Conservation (phyloP, 1,139 yeast genomes). For the Protomyces inouyei region DNA sequence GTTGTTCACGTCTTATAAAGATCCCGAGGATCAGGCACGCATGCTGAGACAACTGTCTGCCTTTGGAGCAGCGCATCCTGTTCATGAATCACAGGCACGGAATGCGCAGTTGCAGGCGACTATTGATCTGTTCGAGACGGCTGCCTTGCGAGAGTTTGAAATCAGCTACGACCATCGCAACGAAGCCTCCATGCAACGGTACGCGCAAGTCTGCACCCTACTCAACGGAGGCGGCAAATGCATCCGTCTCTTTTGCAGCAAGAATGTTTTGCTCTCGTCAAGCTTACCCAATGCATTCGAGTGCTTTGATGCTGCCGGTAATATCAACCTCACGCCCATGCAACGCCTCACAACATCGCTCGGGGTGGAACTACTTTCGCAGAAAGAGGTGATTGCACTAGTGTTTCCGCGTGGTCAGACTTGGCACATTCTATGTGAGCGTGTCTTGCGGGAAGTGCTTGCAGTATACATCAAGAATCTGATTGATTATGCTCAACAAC, state of each 20-base stretch:
- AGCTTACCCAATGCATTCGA: conserved; percentile 37
- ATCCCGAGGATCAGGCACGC: conserved; percentile 35
- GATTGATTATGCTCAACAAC: conserved; percentile 36
- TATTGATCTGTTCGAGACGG: conserved; percentile 69
- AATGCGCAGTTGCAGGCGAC: conserved; percentile 52
- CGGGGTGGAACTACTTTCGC: conserved; percentile 41
- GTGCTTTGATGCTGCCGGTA: conserved; percentile 36
- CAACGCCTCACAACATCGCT: conserved; percentile 37
- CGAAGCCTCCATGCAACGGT: conserved; percentile 41
- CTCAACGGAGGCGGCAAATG: conserved; percentile 45
- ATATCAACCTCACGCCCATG: conserved; percentile 38
- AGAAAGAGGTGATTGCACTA: conserved; percentile 41
- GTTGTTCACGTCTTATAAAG: conserved; percentile 47
- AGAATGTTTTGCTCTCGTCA: conserved; percentile 44
- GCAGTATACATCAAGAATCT: conserved; percentile 38
- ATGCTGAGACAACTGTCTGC: conserved; percentile 33
- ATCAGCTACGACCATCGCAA: conserved; percentile 52
- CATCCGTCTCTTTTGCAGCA: conserved; percentile 48
- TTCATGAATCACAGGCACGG: conserved; percentile 40
- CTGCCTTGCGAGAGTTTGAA: conserved; percentile 67
- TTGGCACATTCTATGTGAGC: conserved; percentile 37
- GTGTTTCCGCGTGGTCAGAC: conserved; percentile 38
- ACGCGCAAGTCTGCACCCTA: conserved; percentile 40
- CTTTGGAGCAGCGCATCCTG: conserved; percentile 44
- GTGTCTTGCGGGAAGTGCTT: conserved; percentile 41